Evolutionary conservation across 2,329 filamentous ascomycete genomes (phyloP).

Genomic region (Malbranchea cinnamomea): DNA sequence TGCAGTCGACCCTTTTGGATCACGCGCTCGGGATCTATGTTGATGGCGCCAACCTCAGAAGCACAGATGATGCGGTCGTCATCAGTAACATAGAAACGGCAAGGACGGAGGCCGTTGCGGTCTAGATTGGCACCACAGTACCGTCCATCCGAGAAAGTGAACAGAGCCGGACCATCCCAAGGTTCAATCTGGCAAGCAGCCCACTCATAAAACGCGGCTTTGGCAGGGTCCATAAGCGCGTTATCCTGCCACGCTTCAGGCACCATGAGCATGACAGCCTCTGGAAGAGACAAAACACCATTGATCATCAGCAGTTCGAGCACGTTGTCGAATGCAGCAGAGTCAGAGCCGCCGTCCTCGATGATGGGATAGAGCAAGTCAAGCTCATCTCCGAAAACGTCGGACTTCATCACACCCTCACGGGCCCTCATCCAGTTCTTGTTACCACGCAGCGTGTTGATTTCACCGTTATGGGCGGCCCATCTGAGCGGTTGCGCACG

Average conservation of each 20-base stretch:
- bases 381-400: constrained; percentile 82
- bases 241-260: constrained; percentile 98
- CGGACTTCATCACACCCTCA: constrained; percentile 86
- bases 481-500: constrained; percentile 89
- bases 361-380: constrained; percentile 86
- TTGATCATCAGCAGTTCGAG: constrained; percentile 89
- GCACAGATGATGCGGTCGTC: constrained; percentile 96
- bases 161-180: constrained; percentile 92
- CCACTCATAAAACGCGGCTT: constrained; percentile 97
- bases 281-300: constrained; percentile 82
- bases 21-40: constrained; percentile 76
- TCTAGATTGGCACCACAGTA: constrained; percentile 96
- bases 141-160: constrained; percentile 90
- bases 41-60: constrained; percentile 88
- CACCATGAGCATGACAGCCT: constrained; percentile 97
- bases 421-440: constrained; percentile 99
- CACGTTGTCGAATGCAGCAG: constrained; percentile 93
- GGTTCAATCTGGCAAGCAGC: constrained; percentile 98
- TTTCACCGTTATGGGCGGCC: constrained; percentile 97
- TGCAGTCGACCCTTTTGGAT: constrained; percentile 88
- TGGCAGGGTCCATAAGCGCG: constrained; percentile 76
- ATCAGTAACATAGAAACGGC: constrained; percentile 92
- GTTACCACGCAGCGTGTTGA: constrained; percentile 92
- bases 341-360: constrained; percentile 92
- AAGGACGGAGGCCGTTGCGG: constrained; percentile 86